These are phyloP conservation scores for Candida boidinii DNA, from an alignment of 805 yeast species.

Conservation along the genomic window DNA sequence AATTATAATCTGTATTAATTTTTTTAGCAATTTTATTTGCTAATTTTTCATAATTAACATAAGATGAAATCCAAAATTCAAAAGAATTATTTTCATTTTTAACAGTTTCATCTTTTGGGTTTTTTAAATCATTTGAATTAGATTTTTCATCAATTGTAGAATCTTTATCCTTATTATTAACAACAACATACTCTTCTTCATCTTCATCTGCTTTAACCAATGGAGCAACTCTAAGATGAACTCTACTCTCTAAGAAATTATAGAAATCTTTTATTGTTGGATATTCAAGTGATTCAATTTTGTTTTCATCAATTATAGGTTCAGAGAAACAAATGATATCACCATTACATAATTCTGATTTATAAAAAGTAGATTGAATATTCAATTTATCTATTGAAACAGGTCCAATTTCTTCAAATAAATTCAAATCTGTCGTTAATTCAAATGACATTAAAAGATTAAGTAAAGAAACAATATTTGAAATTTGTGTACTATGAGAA, in stretches of 20 bases:
- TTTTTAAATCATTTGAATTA: slow-evolving; percentile 6
- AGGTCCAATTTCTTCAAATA: slow-evolving; percentile 57
- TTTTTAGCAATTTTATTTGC: slow-evolving; percentile 50
- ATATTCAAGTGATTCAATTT: slow-evolving; percentile 10
- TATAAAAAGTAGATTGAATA: slow-evolving; percentile 34
- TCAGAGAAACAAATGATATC: slow-evolving; percentile 44
- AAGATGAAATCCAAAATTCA: slow-evolving; percentile 63
- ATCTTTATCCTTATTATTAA: slow-evolving; percentile 8
- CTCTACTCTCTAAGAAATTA: slow-evolving; percentile 47
- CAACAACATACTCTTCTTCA: slow-evolving; percentile 40
- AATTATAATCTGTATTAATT: slow-evolving; percentile 47
- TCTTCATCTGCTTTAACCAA: slow-evolving; percentile 30
- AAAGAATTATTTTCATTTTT: slow-evolving; percentile 18
- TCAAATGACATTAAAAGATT: slow-evolving; percentile 32
- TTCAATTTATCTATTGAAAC: slow-evolving; percentile 38
- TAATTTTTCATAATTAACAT: slow-evolving; percentile 49
- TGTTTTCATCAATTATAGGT: slow-evolving; percentile 8
- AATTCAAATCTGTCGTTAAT: slow-evolving; percentile 24
- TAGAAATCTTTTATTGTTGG: slow-evolving; percentile 38
- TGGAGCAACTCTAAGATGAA: slow-evolving; percentile 48
- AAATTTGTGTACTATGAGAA: slow-evolving; percentile 35
- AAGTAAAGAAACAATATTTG: slow-evolving; percentile 31
- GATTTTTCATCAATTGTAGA: slow-evolving; percentile 6
- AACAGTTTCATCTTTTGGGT: not conserved
- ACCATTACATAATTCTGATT: slow-evolving; percentile 56